A percentile compares a stretch with the other conserved stretches of the same genome.
phyloP scores from a whole-genome alignment of 371 early-diverging fungal genomes.

The Mortierella sp. region DNA sequence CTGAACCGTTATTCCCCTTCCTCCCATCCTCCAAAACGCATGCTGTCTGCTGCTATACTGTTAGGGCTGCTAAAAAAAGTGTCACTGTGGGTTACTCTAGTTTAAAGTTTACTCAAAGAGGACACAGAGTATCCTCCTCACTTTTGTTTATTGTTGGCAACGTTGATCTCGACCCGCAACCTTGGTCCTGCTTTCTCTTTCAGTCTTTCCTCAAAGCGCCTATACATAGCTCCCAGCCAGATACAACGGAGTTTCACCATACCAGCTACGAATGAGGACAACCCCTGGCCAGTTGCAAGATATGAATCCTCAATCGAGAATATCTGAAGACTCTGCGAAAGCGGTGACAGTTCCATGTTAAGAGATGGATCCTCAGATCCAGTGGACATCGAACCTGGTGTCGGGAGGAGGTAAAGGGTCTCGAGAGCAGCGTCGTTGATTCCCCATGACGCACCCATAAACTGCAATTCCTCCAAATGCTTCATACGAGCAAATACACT shows the following conservation, averaged over 20 bases:
- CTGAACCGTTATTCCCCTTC: no score
- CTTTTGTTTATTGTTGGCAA: neutral
- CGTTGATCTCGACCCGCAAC: slow-evolving; percentile 11
- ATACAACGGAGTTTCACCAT: slow-evolving; percentile 22
- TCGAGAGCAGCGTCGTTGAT: slow-evolving; percentile 17
- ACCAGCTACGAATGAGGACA: slow-evolving; percentile 10
- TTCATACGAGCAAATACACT: slow-evolving; percentile 15
- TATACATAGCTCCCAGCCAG: slow-evolving; percentile 12
- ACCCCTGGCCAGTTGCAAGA: neutral
- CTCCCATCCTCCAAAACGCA: no score
- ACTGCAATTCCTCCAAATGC: slow-evolving; percentile 26
- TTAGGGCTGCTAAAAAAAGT: no score
- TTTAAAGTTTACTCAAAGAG: no score
- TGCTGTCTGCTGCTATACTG: no score
- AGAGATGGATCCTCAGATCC: no score
- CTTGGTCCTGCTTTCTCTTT: slow-evolving; percentile 20
- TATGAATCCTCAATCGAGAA: slow-evolving; percentile 19
- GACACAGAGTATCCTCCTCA: no score
- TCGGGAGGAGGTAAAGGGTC: no score
- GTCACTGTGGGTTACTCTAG: no score
- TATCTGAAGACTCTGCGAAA: slow-evolving; percentile 5
- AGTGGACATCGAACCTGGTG: no score
- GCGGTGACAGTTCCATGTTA: no score
- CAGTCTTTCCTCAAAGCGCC: neutral
- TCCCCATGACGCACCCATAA: slow-evolving; percentile 26